phyloP scores from a whole-genome alignment of 805 yeast species.

The Tetrapisispora pingtungensis region DNA sequence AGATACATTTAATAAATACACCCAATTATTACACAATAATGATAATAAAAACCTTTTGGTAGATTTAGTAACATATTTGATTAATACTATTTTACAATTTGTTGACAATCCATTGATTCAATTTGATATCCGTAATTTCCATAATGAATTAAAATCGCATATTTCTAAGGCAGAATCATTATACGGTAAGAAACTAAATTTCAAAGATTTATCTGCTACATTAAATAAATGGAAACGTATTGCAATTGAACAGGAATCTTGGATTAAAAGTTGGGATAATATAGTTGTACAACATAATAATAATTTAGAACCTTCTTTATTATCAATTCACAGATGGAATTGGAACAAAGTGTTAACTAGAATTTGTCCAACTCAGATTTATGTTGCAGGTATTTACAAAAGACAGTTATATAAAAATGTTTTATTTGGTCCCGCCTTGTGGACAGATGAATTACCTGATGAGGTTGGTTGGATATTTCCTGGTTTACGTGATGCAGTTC shows the following conservation, averaged over 20 bases:
- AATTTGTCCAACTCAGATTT: conserved; percentile 45
- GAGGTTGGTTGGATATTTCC: conserved; percentile 65
- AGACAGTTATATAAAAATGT: conserved; percentile 61
- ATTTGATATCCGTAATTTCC: conserved; percentile 42
- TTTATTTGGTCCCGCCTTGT: conserved; percentile 57
- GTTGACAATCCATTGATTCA: conserved; percentile 74
- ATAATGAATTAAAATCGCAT: conserved; percentile 35
- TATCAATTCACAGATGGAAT: conserved; percentile 64
- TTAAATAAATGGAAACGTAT: conserved; percentile 33
- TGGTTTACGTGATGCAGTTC: conserved; percentile 57
- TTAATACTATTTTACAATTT: conserved; percentile 45
- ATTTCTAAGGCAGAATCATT: conserved; percentile 34
- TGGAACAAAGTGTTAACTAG: conserved; percentile 63
- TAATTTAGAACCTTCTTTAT: conserved; percentile 63
- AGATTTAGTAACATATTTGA: conserved; percentile 45
- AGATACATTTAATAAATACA: conserved; percentile 54
- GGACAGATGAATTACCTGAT: conserved; percentile 28
- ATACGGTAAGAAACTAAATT: conserved; percentile 20
- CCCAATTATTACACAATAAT: conserved; percentile 29
- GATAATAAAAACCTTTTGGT: conserved; percentile 47
- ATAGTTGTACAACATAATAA: conserved; percentile 37
- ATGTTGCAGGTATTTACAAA: conserved; percentile 34
- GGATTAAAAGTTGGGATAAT: conserved; percentile 57
- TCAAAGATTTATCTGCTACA: conserved; percentile 22
- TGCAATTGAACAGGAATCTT: conserved; percentile 41